Conservation (phyloP, 192 early-diverging fungal species). For the Geranomyces michiganensis region DNA sequence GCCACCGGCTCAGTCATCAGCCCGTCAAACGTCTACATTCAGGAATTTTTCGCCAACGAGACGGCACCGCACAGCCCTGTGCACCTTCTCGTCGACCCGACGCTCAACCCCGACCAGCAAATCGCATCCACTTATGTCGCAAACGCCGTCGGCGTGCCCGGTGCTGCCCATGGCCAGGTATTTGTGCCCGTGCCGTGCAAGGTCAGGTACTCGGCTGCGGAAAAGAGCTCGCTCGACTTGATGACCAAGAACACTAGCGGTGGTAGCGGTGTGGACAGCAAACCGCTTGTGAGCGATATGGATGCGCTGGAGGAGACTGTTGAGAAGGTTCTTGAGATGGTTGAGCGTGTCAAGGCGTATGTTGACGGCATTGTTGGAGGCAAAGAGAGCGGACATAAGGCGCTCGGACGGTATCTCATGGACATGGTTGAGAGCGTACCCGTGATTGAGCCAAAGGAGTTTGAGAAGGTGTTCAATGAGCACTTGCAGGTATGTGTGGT, state of each 20-base stretch:
- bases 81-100: conserved; percentile 87
- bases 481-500: conserved; percentile 63
- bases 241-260: conserved; percentile 5
- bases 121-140: conserved; percentile 4
- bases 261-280: not conserved
- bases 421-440: conserved; percentile 91
- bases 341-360: conserved; percentile 79
- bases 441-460: conserved; percentile 78
- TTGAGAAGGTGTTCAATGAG: conserved; percentile 91
- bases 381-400: conserved; percentile 58
- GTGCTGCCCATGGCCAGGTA: conserved; percentile 77
- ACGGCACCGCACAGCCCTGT: conserved; percentile 75
- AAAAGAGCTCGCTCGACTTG: conserved; percentile 42
- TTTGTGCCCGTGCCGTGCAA: conserved; percentile 88
- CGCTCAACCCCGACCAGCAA: conserved; percentile 37
- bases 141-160: conserved; percentile 63
- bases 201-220: conserved; percentile 88
- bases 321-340: conserved; percentile 76
- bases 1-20: conserved; percentile 67
- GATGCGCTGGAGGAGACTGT: conserved; percentile 85
- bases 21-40: conserved; percentile 42
- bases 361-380: conserved; percentile 70
- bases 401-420: conserved; percentile 89
- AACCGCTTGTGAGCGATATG: conserved; percentile 66
- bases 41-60: conserved; percentile 68